These are phyloP conservation scores for Podosphaera aphanis DNA, from an alignment of 2,329 filamentous ascomycete species.

Conservation along the genomic window DNA sequence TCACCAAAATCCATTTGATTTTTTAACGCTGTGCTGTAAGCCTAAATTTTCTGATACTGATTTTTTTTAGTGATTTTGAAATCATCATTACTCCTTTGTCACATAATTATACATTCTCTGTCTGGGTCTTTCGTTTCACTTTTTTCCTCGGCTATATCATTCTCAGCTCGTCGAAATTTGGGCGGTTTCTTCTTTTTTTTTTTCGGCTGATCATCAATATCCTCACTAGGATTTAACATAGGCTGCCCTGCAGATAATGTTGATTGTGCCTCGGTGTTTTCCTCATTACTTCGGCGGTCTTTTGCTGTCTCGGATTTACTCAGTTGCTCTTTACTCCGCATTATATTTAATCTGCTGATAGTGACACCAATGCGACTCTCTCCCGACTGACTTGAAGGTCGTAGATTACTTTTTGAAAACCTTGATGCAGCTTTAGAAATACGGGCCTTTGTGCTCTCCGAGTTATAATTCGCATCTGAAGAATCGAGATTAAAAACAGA, in stretches of 20 bases:
- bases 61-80: neutral
- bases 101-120: conserved; percentile 27
- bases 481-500: conserved; percentile 19
- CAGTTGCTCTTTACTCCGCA: conserved; percentile 14
- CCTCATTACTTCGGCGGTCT: conserved; percentile 4
- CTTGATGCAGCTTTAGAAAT: conserved; percentile 33
- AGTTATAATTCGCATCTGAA: conserved; percentile 22
- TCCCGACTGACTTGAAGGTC: conserved; percentile 33
- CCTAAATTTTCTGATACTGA: neutral
- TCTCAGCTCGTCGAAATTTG: conserved; percentile 9
- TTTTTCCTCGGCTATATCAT: conserved; percentile 9
- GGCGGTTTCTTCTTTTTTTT: conserved; percentile 11
- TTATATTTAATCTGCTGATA: conserved; percentile 22
- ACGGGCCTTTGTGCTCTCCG: conserved; percentile 28
- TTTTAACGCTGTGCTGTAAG: neutral
- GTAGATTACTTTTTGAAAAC: conserved; percentile 23
- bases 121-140: conserved; percentile 18
- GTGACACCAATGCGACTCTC: conserved; percentile 33
- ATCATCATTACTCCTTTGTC: conserved; percentile 2
- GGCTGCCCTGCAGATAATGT: conserved; percentile 4
- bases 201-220: conserved; percentile 4
- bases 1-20: too few relatives aligned
- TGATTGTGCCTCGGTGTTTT: conserved; percentile 3
- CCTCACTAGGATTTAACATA: conserved; percentile 3
- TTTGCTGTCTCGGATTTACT: conserved; percentile 6